Base-by-base conservation (phyloP, 2,329 filamentous ascomycete species). In the Drechmeria coniospora region DNA sequence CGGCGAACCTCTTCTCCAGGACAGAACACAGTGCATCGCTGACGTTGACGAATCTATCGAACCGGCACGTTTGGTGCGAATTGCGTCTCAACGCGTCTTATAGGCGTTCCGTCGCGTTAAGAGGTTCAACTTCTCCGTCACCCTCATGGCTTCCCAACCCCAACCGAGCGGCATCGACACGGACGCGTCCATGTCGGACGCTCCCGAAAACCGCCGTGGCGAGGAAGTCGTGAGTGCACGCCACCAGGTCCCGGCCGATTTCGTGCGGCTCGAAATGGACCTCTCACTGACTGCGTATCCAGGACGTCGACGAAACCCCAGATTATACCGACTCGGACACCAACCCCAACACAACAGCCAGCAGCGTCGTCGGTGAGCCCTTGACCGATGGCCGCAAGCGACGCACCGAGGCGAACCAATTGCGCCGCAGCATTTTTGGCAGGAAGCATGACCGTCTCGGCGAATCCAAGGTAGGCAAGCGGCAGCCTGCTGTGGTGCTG, bases 401-500 rank as follows among this genome's bases (percentile, higher is more conserved):
- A 47, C 74, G 87, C 42, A 78, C 82, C 31, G 84, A 94, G 48
- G 86, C 78, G 32, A 83, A 84, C 39, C 79, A 92, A 53, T 66
- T 95, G 46, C 79, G 90, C 31, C 81, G 92, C 51, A 92, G 77
- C 51, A 82, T 94, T 36, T 79, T 94, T 44, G 86, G 84, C 46
- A 92, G 82, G 64, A 94, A 98, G 53, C 90, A 94, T 47, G 83
- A 92, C 45, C 72, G 78, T 29, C 57, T 98, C 6, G 84, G 87
- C 46, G 83, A 92, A 49, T 92, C 81, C 27, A 95, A 93, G 73
- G 83, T 87, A 64, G 9, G 47, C n/a, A n/a, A n/a, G n/a, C n/a
- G n/a, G n/a, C n/a, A n/a, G n/a, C n/a, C n/a, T n/a, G n/a, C n/a
- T n/a, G n/a, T n/a, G n/a, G n/a, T 10, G 27, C 25, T 23, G 15